Conservation (phyloP, 495 filamentous ascomycete genomes). For the Pyrenula massariospora region DNA sequence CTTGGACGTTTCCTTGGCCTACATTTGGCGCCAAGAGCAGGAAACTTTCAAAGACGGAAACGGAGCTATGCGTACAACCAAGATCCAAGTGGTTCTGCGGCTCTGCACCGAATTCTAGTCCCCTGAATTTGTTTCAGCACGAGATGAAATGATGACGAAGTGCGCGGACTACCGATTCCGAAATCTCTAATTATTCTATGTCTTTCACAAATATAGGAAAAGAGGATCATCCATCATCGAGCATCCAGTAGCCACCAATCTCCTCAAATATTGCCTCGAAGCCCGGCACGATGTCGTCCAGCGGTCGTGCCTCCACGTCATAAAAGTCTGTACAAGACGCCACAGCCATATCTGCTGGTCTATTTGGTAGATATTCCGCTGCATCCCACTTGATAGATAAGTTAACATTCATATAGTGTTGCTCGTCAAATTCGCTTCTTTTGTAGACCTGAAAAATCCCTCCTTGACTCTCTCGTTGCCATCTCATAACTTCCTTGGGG, state of each 20-base stretch:
- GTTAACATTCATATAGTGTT: conserved; percentile 1
- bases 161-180: too few species aligned
- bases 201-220: too few species aligned
- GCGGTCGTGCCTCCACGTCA: conserved; percentile 1
- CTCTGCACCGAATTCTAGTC: too few species aligned
- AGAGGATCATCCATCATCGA: conserved; percentile 2
- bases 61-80: too few species aligned
- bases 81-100: too few species aligned
- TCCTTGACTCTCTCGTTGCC: conserved; percentile 3
- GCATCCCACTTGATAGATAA: conserved; percentile 5
- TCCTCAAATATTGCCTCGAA: conserved; percentile 6
- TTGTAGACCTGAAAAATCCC: conserved; percentile 7
- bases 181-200: too few species aligned
- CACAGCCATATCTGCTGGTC: neutral
- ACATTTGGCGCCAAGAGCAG: too few species aligned
- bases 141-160: too few species aligned
- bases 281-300: conserved; percentile 6
- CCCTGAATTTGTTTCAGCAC: too few species aligned
- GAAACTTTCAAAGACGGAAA: too few species aligned
- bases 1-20: too few species aligned
- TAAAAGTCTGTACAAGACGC: conserved; percentile 4
- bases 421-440: neutral
- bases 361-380: conserved; percentile 2
- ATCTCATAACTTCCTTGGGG: conserved; percentile 1
- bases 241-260: conserved; percentile 8